Base-by-base conservation (phyloP, 2,329 filamentous ascomycete genomes). In the Monilinia polystroma region DNA sequence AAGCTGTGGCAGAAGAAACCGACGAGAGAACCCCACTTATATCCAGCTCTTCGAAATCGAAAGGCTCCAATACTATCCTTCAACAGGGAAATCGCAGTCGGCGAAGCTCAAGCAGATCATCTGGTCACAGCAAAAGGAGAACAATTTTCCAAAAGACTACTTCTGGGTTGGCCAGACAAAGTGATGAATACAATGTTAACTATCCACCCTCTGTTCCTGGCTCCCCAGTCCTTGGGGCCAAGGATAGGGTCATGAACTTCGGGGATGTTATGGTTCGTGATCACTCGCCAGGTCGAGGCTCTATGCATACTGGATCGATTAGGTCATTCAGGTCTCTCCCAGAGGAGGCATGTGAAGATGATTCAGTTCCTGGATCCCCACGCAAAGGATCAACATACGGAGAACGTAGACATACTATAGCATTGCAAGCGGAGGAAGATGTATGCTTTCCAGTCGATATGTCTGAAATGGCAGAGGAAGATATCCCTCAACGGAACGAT, bases 371-470 rank as follows among this genome's bases (percentile, higher is more conserved):
- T 23, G 68, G 65, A 6, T 72, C 72, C 11, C 71, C 73, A 35
- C 66, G 71, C 29, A 69, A 71, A 66, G 73, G 74, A 16, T 67
- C 67, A 1, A 68, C 60, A 32, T 75, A 70, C 54, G 72, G 74
- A 41, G 75, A 81, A 23, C 78, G 83, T 59, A 83, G 89, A 49
- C 83, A 84, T 66, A 88, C 85, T 6, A 83, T 87, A 70, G 82
- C 84, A 16, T 77, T 89, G 16, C 83, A 88, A 14, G 91, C 88
- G 0, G 87, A 95, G 73, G 91, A 91, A 71, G 95, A 98, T 78
- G 93, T 98, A 0, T 97, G 95, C 80, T 97, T 97, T 74, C 94
- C 93, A 0, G 87, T 88, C 7, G 89, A 90, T 65, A 83, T 93
- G 78, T 95, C 92, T 0, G 92, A 96, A 73, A 81, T 95, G 58